These are phyloP conservation scores for Silene latifolia DNA, from an alignment of 148 eudicot genomes.

Conservation along the genomic window DNA sequence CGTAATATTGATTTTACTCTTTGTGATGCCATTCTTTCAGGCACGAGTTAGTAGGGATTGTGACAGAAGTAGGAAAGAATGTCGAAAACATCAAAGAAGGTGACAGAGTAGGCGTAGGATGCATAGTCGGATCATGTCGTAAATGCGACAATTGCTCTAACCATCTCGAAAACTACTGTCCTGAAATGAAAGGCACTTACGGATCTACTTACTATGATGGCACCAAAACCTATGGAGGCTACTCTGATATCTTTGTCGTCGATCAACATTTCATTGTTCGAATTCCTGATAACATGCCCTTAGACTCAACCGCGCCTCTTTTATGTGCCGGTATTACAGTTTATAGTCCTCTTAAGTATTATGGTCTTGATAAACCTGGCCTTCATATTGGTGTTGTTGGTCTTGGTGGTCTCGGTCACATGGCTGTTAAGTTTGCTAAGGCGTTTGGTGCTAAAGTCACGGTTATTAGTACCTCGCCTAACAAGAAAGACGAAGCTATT, in stretches of 20 bases:
- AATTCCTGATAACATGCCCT: constrained; percentile 12
- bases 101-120: constrained; percentile 36
- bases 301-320: constrained; percentile 19
- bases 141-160: constrained; percentile 18
- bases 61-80: constrained; percentile 24
- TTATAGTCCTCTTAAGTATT: constrained; percentile 16
- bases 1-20: not conserved
- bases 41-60: constrained; percentile 20
- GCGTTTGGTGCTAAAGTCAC: constrained; percentile 23
- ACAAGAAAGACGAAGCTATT: constrained; percentile 19
- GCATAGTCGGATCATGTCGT: constrained; percentile 30
- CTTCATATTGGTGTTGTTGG: constrained; percentile 18
- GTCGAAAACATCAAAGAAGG: constrained; percentile 27
- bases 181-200: constrained; percentile 2
- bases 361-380: constrained; percentile 19
- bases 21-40: not conserved
- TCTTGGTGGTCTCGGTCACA: constrained; percentile 10
- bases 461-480: constrained; percentile 23
- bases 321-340: constrained; percentile 19
- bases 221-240: constrained; percentile 31
- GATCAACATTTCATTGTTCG: constrained; percentile 5
- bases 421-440: constrained; percentile 20
- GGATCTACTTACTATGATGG: constrained; percentile 25
- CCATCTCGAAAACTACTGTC: constrained; percentile 20
- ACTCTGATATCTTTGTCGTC: constrained; percentile 28